Conservation (phyloP, 1,284 basidiomycete genomes). For the Takashimella koratensis region DNA sequence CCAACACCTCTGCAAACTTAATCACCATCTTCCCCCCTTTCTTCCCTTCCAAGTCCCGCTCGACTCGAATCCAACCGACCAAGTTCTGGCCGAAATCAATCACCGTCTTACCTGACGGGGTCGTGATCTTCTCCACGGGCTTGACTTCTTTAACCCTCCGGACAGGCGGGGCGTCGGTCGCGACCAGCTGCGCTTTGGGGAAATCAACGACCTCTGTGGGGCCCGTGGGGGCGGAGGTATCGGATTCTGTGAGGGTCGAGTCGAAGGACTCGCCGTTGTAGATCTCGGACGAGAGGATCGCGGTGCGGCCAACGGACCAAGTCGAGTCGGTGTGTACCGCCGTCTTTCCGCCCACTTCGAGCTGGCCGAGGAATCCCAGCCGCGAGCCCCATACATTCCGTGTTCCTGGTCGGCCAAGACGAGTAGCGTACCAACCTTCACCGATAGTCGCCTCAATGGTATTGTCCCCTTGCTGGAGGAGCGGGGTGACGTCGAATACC, state of each 20-base stretch:
- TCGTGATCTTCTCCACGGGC: conserved; percentile 23
- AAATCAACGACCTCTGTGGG: not conserved
- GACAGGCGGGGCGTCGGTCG: conserved; percentile 34
- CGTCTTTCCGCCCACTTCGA: conserved; percentile 26
- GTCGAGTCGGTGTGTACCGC: conserved; percentile 13
- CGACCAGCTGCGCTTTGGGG: conserved; percentile 19
- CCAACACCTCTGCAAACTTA: conserved; percentile 32
- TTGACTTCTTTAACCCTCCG: conserved; percentile 19
- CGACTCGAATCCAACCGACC: conserved; percentile 32
- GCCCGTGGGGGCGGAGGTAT: not conserved
- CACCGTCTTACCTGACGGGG: conserved; percentile 29
- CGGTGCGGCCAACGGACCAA: conserved; percentile 23
- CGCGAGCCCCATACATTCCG: conserved; percentile 31
- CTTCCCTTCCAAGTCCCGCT: not conserved
- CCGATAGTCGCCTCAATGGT: conserved; percentile 24
- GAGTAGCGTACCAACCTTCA: conserved; percentile 39
- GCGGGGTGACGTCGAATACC: conserved; percentile 26
- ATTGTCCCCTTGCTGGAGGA: conserved; percentile 26
- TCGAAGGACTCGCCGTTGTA: conserved; percentile 39
- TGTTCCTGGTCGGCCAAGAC: conserved; percentile 20
- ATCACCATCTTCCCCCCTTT: conserved; percentile 15
- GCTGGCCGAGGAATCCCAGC: conserved; percentile 25
- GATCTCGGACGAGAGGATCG: conserved; percentile 26
- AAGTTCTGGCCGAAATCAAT: conserved; percentile 44
- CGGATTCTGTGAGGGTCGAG: conserved; percentile 5